phyloP scores from a whole-genome alignment of 352 stramenopile genomes.

The Pythium coloratum region DNA sequence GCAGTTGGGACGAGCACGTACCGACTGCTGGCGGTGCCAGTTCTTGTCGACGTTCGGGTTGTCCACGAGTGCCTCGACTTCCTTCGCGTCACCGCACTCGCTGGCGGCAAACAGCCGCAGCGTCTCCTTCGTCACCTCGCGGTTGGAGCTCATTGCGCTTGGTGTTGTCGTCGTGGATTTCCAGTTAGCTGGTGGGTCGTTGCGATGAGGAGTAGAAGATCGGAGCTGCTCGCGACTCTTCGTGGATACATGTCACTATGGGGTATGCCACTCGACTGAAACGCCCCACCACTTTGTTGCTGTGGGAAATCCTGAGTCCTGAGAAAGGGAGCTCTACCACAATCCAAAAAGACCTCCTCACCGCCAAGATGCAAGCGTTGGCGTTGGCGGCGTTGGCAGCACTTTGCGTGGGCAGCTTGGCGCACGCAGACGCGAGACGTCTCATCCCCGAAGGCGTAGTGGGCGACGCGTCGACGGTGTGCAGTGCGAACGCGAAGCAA shows the following conservation, averaged over 20 bases:
- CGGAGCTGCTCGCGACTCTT: slow-evolving; percentile 7
- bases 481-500: not conserved
- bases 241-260: slow-evolving; percentile 20
- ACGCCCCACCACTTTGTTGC: slow-evolving; percentile 1
- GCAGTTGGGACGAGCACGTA: slow-evolving; percentile 17
- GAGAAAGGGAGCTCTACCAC: slow-evolving; percentile 6
- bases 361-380: not conserved
- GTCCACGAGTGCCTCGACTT: slow-evolving; percentile 43
- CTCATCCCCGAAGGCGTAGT: not conserved
- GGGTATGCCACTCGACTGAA: slow-evolving; percentile 1
- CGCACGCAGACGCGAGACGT: slow-evolving; percentile 5
- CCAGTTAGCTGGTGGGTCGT: not conserved
- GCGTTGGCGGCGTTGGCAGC: not conserved
- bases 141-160: slow-evolving; percentile 62
- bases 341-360: not conserved
- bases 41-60: slow-evolving; percentile 60
- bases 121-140: slow-evolving; percentile 55
- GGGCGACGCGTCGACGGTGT: slow-evolving; percentile 9
- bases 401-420: not conserved
- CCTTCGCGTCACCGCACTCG: slow-evolving; percentile 47
- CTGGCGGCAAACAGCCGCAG: slow-evolving; percentile 60
- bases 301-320: not conserved
- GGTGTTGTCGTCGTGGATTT: not conserved
- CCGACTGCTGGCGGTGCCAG: slow-evolving; percentile 69
- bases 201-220: slow-evolving; percentile 5